phyloP scores from a whole-genome alignment of 805 yeast genomes.

The Pichia nanzhaoensis region DNA sequence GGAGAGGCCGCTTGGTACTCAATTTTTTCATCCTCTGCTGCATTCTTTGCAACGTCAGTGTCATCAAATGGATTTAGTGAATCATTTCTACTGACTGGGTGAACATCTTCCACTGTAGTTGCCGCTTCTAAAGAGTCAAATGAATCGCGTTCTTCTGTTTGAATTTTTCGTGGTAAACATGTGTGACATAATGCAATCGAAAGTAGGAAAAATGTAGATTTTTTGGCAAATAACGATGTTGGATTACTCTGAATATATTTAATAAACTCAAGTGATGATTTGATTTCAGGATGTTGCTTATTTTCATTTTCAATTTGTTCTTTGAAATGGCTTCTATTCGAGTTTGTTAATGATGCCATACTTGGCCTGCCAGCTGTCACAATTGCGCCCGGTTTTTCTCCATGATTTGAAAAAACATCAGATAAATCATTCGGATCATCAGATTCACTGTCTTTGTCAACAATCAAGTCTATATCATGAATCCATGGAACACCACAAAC shows the following conservation, averaged over 20 bases:
- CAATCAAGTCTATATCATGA: conserved; percentile 58
- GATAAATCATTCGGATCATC: conserved; percentile 11
- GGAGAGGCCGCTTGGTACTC: conserved; percentile 94
- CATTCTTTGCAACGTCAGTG: conserved; percentile 10
- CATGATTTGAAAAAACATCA: conserved; percentile 10
- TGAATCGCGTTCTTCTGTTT: conserved; percentile 18
- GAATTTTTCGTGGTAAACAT: conserved; percentile 60
- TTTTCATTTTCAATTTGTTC: conserved; percentile 16
- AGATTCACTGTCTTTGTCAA: conserved; percentile 19
- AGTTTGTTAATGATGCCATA: conserved; percentile 38
- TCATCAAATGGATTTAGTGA: not conserved
- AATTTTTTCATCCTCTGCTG: conserved; percentile 39
- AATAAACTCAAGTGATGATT: conserved; percentile 61
- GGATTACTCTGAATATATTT: conserved; percentile 69
- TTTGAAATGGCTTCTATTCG: not conserved
- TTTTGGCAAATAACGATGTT: conserved; percentile 56
- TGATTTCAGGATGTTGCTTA: conserved; percentile 30
- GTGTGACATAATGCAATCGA: conserved; percentile 85
- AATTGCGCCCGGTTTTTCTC: conserved; percentile 18
- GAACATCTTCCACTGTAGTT: not conserved
- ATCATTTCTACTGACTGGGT: not conserved
- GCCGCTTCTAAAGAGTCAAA: conserved; percentile 21
- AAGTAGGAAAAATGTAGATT: conserved; percentile 72
- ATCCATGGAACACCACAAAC: conserved; percentile 87
- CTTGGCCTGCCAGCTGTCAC: conserved; percentile 48